Evolutionary conservation across 331 rosid species (phyloP), one percentile per base, ranked within the genome.

Genomic region (Rosa hybrid): DNA sequence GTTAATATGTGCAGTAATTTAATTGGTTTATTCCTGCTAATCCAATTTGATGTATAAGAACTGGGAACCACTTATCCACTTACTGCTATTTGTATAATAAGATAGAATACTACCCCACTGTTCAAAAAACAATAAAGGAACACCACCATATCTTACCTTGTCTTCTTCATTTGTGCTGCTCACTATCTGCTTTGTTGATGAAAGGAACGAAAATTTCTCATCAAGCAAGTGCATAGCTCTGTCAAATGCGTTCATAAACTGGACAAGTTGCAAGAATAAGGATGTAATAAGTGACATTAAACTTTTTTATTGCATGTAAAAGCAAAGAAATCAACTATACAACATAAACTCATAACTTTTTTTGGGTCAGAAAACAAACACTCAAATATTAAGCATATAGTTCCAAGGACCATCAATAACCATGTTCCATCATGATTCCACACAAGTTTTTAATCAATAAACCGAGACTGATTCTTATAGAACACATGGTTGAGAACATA

Each of bases 221-320:
- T 95, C 99, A 68, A 95, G 98, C 80, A 88, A 81, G 86, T 95
- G 91, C 97, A 95, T 95, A 80, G 94, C 97, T 77, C 87, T 84
- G 89, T 95, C 97, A 87, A 95, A 95, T 53, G 94, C 96, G 81
- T 95, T 91, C 97, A 95, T 82, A 88, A 91, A 89, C 99, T 95
- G 93, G 80, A 87, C 83, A 86, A 73, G 68, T 83, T 79, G 78
- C 72, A 78, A 80, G 73, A 4, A 83, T 30, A 72, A 57, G 67
- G 59, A 73, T 1, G 51, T 62, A 75, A 80, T 77, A 59, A 46
- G 41, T 57, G 70, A 81, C 13, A 56, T 21, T 7, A 57, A 54
- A 30, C 21, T 8, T 48, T 20, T 13, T 48, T 51, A 60, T 46
- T 12, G 51, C 21, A 53, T 18, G n/a, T 8, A 57, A 63, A 42